These are phyloP conservation scores for Pachyrhizus erosus DNA, from an alignment of 306 rosid genomes.

Conservation along the genomic window DNA sequence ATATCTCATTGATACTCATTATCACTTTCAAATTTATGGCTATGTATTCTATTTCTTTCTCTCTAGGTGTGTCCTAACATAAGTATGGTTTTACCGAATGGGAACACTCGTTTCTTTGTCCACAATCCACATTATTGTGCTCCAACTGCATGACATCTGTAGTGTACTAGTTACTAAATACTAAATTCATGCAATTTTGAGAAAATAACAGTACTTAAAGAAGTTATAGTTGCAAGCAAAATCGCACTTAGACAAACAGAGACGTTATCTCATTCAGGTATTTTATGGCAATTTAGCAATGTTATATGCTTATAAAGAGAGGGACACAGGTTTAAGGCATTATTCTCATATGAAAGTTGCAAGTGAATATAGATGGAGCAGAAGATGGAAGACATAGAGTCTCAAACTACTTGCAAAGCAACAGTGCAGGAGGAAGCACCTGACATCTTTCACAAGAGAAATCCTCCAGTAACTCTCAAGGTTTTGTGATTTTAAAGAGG, in stretches of 20 bases:
- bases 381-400: constrained; percentile 53
- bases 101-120: neutral
- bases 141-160: neutral
- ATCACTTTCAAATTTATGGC: neutral
- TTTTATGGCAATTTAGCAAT: neutral
- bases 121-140: neutral
- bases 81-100: neutral
- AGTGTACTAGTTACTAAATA: neutral
- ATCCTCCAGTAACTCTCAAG: constrained; percentile 51
- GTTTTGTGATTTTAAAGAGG: constrained; percentile 25
- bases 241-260: neutral
- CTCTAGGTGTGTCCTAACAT: neutral
- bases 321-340: neutral
- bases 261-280: neutral
- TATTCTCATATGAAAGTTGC: neutral
- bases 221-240: constrained; percentile 1
- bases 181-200: neutral
- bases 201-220: neutral
- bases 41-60: neutral
- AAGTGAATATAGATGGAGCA: constrained; percentile 23
- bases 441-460: constrained; percentile 35
- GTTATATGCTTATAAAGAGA: neutral
- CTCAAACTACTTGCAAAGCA: constrained; percentile 22
- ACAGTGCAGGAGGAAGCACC: neutral
- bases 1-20: neutral